Base-by-base conservation (phyloP, 2,329 filamentous ascomycete genomes). In the Clonostachys chloroleuca region DNA sequence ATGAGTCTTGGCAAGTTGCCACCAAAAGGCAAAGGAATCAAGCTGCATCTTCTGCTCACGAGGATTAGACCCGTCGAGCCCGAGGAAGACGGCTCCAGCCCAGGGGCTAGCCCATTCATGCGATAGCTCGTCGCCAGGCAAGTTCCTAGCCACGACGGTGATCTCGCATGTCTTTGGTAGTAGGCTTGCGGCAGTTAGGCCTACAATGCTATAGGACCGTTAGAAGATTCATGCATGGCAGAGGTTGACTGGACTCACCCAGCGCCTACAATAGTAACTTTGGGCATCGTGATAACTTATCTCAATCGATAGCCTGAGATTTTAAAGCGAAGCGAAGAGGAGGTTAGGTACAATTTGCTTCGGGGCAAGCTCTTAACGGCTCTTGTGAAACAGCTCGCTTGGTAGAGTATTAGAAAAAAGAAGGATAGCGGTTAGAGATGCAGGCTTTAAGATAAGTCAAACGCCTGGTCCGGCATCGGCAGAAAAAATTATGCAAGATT, bases 141-240 rank as follows among this genome's bases (percentile, higher is more conserved):
- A 51, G 49, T 65, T 50, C n/a, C 56, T 49, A 12, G 60, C 63
- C n/a, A 63, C 53, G 35, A 66, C 58, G 16, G 61, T 66, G 12
- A 66, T 49, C 12, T 56, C 50, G 49, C 59, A 55, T 36, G 55
- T 43, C 24, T 49, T 41, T 8, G 60, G 52, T 17, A 66, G 54
- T 12, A 47, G 51, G 45, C 46, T 51, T 16, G 63, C 63, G 9
- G 56, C 59, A 10, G 58, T 48, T 51, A 66, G 53, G 46, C 60
- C 61, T 14, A 75, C 74, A 20, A 46, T 42, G 14, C 44, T 46
- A 34, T 36, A 16, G 34, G 12, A 36, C 6, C 10, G 20, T 18
- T 35, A 18, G 34, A 5, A 17, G 14, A 30, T 5, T 12, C 12
- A 10, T 34, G 42, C 12, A n/a, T 30, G 42, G 6, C 12, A 24